These are phyloP conservation scores for Colletotrichum incanum DNA, from an alignment of 2,329 filamentous ascomycete genomes.

Conservation along the genomic window DNA sequence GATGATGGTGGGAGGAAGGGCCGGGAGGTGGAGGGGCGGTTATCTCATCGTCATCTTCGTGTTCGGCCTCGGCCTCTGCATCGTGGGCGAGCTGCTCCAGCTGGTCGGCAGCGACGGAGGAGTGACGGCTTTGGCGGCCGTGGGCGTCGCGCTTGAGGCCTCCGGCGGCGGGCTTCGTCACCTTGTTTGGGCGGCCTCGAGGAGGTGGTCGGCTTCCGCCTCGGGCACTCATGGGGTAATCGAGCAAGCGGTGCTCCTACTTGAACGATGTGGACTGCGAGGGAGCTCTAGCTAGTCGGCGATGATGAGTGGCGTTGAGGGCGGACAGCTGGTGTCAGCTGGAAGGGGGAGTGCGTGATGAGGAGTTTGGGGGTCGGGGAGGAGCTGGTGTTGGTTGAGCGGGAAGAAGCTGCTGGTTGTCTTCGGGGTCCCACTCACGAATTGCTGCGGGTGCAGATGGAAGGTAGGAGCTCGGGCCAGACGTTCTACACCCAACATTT, in stretches of 20 bases:
- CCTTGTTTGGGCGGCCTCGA: slow-evolving; percentile 60
- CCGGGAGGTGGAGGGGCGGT: slow-evolving; percentile 25
- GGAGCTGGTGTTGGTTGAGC: slow-evolving; percentile 40
- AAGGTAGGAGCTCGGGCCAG: slow-evolving; percentile 45
- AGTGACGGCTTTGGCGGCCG: slow-evolving; percentile 50
- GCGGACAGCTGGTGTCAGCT: slow-evolving; percentile 44
- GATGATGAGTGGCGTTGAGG: slow-evolving; percentile 35
- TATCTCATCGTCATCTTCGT: slow-evolving; percentile 41
- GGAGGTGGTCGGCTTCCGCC: slow-evolving; percentile 47
- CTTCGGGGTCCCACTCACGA: slow-evolving; percentile 32
- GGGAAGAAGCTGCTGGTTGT: slow-evolving; percentile 31
- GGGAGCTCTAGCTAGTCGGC: slow-evolving; percentile 26
- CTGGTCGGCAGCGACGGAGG: slow-evolving; percentile 52
- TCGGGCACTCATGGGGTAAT: slow-evolving; percentile 42
- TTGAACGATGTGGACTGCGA: slow-evolving; percentile 42
- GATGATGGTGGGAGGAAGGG: slow-evolving; percentile 24
- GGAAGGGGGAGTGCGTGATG: slow-evolving; percentile 24
- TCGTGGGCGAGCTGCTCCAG: slow-evolving; percentile 50
- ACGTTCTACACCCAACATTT: slow-evolving; percentile 42
- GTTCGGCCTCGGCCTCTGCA: slow-evolving; percentile 45
- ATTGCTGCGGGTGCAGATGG: slow-evolving; percentile 1
- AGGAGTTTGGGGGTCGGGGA: slow-evolving; percentile 36
- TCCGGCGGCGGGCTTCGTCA: slow-evolving; percentile 56
- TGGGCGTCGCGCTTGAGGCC: slow-evolving; percentile 36
- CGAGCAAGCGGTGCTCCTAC: slow-evolving; percentile 15